phyloP scores from a whole-genome alignment of 768 basidiomycete genomes.

The Krasilnikovozyma curviuscula region DNA sequence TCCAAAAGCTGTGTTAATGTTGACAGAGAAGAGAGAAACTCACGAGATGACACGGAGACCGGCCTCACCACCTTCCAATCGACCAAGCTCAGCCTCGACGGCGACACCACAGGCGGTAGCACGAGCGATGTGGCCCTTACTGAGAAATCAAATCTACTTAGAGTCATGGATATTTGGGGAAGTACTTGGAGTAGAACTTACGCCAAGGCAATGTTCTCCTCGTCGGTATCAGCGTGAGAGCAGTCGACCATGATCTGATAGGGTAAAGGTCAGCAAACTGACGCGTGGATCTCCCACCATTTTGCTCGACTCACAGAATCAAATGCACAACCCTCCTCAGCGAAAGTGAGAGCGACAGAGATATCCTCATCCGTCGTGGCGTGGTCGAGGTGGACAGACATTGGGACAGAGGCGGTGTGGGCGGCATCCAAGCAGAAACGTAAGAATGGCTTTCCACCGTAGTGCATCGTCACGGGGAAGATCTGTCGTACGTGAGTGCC shows the following conservation, averaged over 20 bases:
- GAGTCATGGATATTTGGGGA: too few relatives aligned
- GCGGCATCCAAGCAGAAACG: constrained; percentile 22
- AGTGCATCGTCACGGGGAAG: constrained; percentile 21
- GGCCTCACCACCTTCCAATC: constrained; percentile 20
- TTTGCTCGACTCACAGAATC: too few relatives aligned
- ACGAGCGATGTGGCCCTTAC: constrained; percentile 21
- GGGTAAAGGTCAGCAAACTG: too few relatives aligned
- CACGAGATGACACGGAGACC: constrained; percentile 1
- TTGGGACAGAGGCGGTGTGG: constrained; percentile 24
- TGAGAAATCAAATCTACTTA: constrained; percentile 19
- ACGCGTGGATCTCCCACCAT: too few relatives aligned
- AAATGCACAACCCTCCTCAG: constrained; percentile 24
- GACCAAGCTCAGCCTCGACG: constrained; percentile 25
- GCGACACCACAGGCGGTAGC: constrained; percentile 22
- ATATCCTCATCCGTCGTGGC: constrained; percentile 23
- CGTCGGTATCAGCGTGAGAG: constrained; percentile 21
- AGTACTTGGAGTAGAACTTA: too few relatives aligned
- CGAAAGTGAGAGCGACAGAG: constrained; percentile 22
- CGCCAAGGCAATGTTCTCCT: constrained; percentile 13
- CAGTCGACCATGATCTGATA: constrained; percentile 28
- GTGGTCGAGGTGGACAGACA: constrained; percentile 26
- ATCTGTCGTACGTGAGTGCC: constrained; percentile 6
- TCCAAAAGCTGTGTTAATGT: neutral
- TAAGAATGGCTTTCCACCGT: constrained; percentile 20
- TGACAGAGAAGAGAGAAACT: too few relatives aligned